Conservation (phyloP, 75 land plant genomes). For the Gnetum montanum region DNA sequence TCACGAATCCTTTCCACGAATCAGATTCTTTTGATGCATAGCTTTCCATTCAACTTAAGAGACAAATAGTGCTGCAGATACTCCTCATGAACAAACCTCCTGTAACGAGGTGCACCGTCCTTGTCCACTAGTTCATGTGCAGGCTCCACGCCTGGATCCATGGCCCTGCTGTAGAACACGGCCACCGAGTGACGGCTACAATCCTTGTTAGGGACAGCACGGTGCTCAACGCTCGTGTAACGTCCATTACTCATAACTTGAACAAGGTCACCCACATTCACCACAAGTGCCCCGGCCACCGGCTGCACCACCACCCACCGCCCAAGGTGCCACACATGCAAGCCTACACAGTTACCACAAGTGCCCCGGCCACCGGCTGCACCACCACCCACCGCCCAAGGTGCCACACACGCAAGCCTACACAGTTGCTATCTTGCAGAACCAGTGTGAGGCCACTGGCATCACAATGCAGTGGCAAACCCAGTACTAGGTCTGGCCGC, state of each 20-base stretch:
- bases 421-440: constrained; percentile 11
- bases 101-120: constrained; percentile 16
- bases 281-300: no score
- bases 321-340: no score
- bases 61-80: constrained; percentile 4
- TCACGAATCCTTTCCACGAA: no score
- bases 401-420: constrained; percentile 18
- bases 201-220: constrained; percentile 24
- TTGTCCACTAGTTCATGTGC: constrained; percentile 20
- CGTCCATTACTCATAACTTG: constrained; percentile 35
- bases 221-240: constrained; percentile 34
- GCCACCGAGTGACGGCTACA: constrained; percentile 19
- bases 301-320: no score
- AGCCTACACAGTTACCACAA: no score
- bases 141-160: constrained; percentile 13
- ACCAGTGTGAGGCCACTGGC: constrained; percentile 8
- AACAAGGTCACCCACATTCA: constrained; percentile 19
- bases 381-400: constrained; percentile 15
- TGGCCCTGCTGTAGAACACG: constrained; percentile 21
- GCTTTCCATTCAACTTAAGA: not conserved
- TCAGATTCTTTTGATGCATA: no score
- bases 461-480: constrained; percentile 18
- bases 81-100: constrained; percentile 16
- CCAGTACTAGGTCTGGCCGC: constrained; percentile 15
- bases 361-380: constrained; percentile 5